Evolutionary conservation across 2,329 filamentous ascomycete genomes (phyloP).

Genomic region (Dendryphion nanum): DNA sequence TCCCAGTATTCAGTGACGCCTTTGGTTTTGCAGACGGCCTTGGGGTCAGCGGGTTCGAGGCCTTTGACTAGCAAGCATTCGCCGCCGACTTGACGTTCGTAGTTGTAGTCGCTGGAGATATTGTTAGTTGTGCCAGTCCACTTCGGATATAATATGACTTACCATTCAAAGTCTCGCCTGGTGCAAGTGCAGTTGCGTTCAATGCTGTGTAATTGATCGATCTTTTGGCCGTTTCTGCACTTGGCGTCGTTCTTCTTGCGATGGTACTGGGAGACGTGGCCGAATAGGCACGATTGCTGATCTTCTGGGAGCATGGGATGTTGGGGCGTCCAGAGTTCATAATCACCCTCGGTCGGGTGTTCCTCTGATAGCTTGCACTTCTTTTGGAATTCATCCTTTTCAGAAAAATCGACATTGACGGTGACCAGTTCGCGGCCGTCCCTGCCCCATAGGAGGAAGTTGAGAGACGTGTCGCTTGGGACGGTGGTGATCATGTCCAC

Average conservation of each 20-base stretch:
- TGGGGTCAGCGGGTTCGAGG: conserved; percentile 62
- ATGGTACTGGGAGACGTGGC: conserved; percentile 83
- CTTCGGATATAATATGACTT: conserved; percentile 36
- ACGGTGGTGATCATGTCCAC: conserved; percentile 84
- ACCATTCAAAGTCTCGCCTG: conserved; percentile 90
- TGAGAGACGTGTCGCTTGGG: conserved; percentile 82
- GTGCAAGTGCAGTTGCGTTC: conserved; percentile 77
- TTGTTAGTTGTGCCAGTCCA: not conserved
- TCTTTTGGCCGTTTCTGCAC: conserved; percentile 78
- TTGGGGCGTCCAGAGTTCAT: conserved; percentile 81
- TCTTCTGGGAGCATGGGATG: conserved; percentile 75
- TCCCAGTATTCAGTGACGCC: conserved; percentile 79
- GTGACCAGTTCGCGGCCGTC: conserved; percentile 61
- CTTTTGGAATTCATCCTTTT: conserved; percentile 62
- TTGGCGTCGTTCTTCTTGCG: conserved; percentile 77
- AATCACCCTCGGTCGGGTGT: conserved; percentile 64
- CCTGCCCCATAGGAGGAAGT: conserved; percentile 85
- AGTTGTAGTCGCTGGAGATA: conserved; percentile 80
- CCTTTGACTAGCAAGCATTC: conserved; percentile 77
- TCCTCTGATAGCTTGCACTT: conserved; percentile 68
- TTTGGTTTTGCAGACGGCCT: conserved; percentile 59
- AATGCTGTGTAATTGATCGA: conserved; percentile 65
- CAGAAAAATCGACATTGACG: conserved; percentile 85
- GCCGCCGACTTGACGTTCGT: conserved; percentile 72
- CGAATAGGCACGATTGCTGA: conserved; percentile 83